Percentiles rank a stretch among this genome's conserved stretches.
Conservation (phyloP, 805 yeast species). For the Wickerhamomyces rabaulensis region DNA sequence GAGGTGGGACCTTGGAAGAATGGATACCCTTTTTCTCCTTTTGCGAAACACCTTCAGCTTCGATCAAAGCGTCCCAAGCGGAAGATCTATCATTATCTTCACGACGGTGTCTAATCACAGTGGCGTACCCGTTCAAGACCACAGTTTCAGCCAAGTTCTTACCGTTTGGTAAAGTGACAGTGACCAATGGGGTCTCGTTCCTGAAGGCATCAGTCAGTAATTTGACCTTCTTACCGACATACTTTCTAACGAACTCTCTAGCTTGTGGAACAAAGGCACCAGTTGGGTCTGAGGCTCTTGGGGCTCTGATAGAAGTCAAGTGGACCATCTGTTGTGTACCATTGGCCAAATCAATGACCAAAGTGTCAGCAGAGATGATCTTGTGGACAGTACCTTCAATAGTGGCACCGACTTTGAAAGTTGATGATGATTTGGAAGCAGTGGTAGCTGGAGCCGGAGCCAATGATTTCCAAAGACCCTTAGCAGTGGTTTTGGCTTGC, state of each 20-base stretch:
- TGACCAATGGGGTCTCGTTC: constrained; percentile 64
- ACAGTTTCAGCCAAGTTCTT: constrained; percentile 56
- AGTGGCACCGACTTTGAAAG: constrained; percentile 39
- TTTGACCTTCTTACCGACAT: constrained; percentile 67
- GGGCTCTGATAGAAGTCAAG: constrained; percentile 71
- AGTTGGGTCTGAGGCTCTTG: constrained; percentile 56
- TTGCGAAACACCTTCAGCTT: constrained; percentile 58
- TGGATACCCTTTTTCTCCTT: constrained; percentile 58
- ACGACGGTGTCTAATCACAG: constrained; percentile 74
- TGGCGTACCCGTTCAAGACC: constrained; percentile 64
- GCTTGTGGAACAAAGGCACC: constrained; percentile 59
- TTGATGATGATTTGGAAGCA: constrained; percentile 21
- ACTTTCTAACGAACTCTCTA: constrained; percentile 68
- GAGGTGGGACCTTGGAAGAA: constrained; percentile 48
- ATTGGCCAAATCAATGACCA: constrained; percentile 45
- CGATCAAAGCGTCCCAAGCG: constrained; percentile 73
- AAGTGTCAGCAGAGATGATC: constrained; percentile 65
- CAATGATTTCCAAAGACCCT: constrained; percentile 50
- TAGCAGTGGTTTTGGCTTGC: constrained; percentile 49
- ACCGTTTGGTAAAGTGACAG: constrained; percentile 46
- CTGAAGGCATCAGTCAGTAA: constrained; percentile 61
- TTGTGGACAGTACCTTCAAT: constrained; percentile 52
- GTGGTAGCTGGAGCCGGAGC: constrained; percentile 17
- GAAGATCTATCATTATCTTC: constrained; percentile 66
- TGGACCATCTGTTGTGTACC: constrained; percentile 55